Base-by-base conservation (phyloP, 2,329 filamentous ascomycete genomes). In the Cytospora schulzeri region DNA sequence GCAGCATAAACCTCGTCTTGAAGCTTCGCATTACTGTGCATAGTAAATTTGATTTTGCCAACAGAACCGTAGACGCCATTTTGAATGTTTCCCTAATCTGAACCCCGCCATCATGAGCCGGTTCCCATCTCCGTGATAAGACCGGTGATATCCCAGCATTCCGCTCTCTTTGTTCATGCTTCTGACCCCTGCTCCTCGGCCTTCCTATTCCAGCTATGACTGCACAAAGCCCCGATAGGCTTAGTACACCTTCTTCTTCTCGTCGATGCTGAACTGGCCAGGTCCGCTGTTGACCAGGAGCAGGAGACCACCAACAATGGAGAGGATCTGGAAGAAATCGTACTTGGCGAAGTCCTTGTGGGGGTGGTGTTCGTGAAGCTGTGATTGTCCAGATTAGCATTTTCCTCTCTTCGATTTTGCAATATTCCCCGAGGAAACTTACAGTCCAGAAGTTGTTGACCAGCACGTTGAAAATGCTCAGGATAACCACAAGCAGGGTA, bases 401-500 rank as follows among this genome's bases (percentile, higher is more conserved):
- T 63, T 66, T 60, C 24, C 51, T 56, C 63, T 4, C 52, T 24
- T 28, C 29, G 28, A 48, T 5, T n/a, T 3, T 35, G 12, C 11
- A 19, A 7, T n/a, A 33, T n/a, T 17, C 22, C 19, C 11, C n/a
- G 17, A 11, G 1, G 31, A 35, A 68, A 83, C 92, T 83, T 84
- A 97, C 93, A 75, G 93, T 98, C 95, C 95, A 99, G 85, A 97
- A 99, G 87, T 98, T 99, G 88, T 99, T 99, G 73, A 98, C 95
- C 69, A 98, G 78, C 54, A 99, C 79, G 79, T 99, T 99, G 85
- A 99, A 99, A 69, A 97, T 82, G 80, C 93, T 97, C 74, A 99
- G 83, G 73, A 99, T 93, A 66, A 99, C 87, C 33, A 99, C 95
- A 71, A 99, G 83, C 72, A 99, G 91, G 61, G 95, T 93, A 51